These are phyloP conservation scores for Clausena lansium DNA, from an alignment of 345 rosid species.

Conservation along the genomic window DNA sequence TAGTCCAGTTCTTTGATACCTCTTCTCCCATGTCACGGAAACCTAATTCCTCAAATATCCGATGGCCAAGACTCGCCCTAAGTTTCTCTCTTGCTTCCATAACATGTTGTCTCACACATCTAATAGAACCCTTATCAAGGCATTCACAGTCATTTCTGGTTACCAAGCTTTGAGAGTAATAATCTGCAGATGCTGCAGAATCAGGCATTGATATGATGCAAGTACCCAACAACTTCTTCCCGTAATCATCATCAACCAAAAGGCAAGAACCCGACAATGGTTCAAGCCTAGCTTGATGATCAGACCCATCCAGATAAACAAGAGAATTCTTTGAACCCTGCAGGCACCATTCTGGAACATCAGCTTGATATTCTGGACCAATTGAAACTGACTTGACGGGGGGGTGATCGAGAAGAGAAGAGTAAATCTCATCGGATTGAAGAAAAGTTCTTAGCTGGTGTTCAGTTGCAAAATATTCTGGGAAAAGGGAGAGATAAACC, in stretches of 20 bases:
- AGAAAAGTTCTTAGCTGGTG: slow-evolving; percentile 24
- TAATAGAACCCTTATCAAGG: slow-evolving; percentile 36
- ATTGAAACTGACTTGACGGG: slow-evolving; percentile 42
- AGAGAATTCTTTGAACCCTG: slow-evolving; percentile 7
- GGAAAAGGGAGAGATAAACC: slow-evolving; percentile 31
- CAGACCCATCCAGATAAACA: slow-evolving; percentile 8
- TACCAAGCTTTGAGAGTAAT: slow-evolving; percentile 14
- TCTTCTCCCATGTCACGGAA: slow-evolving; percentile 59
- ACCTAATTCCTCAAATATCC: slow-evolving; percentile 37
- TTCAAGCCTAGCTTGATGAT: slow-evolving; percentile 12
- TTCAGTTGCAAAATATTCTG: slow-evolving; percentile 41
- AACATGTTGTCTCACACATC: slow-evolving; percentile 44
- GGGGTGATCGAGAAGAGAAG: slow-evolving; percentile 29
- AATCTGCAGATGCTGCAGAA: slow-evolving; percentile 21
- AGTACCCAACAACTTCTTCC: slow-evolving; percentile 40
- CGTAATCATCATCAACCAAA: slow-evolving; percentile 15
- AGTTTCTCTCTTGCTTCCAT: slow-evolving; percentile 49
- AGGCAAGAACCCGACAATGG: slow-evolving; percentile 1
- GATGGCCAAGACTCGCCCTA: slow-evolving; percentile 35
- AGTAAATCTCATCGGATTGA: slow-evolving; percentile 35
- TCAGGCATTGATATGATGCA: slow-evolving; percentile 57
- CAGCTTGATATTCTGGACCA: slow-evolving; percentile 61
- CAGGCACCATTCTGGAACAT: slow-evolving; percentile 46
- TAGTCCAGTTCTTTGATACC: slow-evolving; percentile 41
- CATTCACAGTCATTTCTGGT: slow-evolving; percentile 30